A percentile compares a stretch with the other conserved stretches of the same genome.
These are phyloP conservation scores for Isoetes taiwanensis DNA, from an alignment of 75 land plant genomes.

Conservation along the genomic window DNA sequence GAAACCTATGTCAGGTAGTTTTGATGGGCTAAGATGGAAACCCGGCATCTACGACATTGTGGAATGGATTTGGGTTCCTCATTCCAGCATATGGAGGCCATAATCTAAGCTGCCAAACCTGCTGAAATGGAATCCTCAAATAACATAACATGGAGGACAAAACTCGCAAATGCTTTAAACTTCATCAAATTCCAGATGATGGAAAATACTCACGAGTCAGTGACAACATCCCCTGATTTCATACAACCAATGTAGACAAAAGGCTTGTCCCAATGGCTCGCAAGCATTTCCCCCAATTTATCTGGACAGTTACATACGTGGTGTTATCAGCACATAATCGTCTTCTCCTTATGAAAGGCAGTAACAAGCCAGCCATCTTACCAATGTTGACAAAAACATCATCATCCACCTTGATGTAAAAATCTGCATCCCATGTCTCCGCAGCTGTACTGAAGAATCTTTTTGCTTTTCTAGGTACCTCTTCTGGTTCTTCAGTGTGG, in stretches of 20 bases:
- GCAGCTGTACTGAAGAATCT: slow-evolving; percentile 52
- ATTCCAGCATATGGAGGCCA: neutral
- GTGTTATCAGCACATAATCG: neutral
- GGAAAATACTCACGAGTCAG: slow-evolving; percentile 59
- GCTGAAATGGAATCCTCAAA: too few species aligned
- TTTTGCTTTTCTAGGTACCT: slow-evolving; percentile 46
- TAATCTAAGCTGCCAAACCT: neutral
- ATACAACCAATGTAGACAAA: slow-evolving; percentile 89
- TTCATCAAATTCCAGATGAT: too few species aligned
- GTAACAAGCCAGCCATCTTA: slow-evolving; percentile 25
- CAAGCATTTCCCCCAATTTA: slow-evolving; percentile 48
- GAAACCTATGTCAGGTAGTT: too few species aligned
- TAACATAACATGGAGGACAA: too few species aligned
- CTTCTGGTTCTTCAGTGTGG: slow-evolving; percentile 64
- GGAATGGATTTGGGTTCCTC: too few species aligned
- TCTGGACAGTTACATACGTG: slow-evolving; percentile 28
- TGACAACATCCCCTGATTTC: slow-evolving; percentile 94
- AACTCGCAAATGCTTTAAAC: too few species aligned
- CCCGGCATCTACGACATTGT: too few species aligned
- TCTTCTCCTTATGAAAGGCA: neutral
- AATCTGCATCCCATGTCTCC: slow-evolving; percentile 85
- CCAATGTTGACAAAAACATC: slow-evolving; percentile 65
- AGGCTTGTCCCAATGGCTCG: slow-evolving; percentile 59
- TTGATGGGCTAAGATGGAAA: too few species aligned
- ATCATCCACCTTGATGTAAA: slow-evolving; percentile 74